phyloP scores from a whole-genome alignment of 306 rosid species.

The Prunus persica region Prunus_persica_NCBIv2 NC_034014.1:843501-844000 shows the following conservation, averaged over 20 bases:
- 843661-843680: conserved; percentile 70
- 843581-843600: conserved; percentile 5
- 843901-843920: background rate
- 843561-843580: conserved; percentile 16
- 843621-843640: conserved; percentile 50
- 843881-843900: background rate
- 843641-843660: conserved; percentile 61
- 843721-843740: background rate
- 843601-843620: conserved; percentile 34
- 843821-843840: conserved; percentile 89
- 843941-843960: no score
- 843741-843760: background rate
- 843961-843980: no score
- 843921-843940: no score
- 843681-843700: conserved; percentile 62
- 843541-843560: background rate
- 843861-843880: background rate
- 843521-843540: conserved; percentile 29
- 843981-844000: no score
- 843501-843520: conserved; percentile 27
- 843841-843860: background rate
- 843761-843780: conserved; percentile 56
- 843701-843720: background rate
- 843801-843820: conserved; percentile 54
- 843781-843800: conserved; percentile 65